Evolutionary conservation across 192 early-diverging fungal genomes (phyloP).

Genomic region (Coemansia sp.): DNA sequence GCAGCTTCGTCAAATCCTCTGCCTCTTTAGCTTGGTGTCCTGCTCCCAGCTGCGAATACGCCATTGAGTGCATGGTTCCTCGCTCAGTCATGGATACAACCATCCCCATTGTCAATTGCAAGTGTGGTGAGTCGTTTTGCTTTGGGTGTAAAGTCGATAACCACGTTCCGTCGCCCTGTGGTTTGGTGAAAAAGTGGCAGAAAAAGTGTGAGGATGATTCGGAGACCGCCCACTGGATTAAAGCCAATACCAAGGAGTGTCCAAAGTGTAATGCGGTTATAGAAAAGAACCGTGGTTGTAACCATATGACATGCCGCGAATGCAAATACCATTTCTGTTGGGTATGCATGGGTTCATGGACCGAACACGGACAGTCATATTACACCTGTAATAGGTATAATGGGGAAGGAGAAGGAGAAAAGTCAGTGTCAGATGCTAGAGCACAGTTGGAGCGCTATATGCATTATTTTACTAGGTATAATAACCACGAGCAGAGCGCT

Average conservation of each 20-base stretch:
- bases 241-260: slow-evolving; percentile 94
- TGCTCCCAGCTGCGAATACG: slow-evolving; percentile 94
- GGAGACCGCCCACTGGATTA: slow-evolving; percentile 98
- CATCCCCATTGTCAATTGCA: slow-evolving; percentile 90
- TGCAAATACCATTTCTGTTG: slow-evolving; percentile 99
- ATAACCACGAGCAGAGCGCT: slow-evolving; percentile 96
- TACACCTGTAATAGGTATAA: slow-evolving; percentile 98
- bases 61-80: slow-evolving; percentile 86
- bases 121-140: slow-evolving; percentile 82
- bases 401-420: slow-evolving; percentile 86
- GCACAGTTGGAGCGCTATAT: slow-evolving; percentile 90
- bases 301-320: slow-evolving; percentile 99
- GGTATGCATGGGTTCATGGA: slow-evolving; percentile 98
- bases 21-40: slow-evolving; percentile 89
- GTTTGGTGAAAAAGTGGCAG: slow-evolving; percentile 80
- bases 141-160: slow-evolving; percentile 86
- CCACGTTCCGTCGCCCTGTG: slow-evolving; percentile 89
- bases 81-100: slow-evolving; percentile 67
- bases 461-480: slow-evolving; percentile 97
- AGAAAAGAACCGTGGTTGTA: slow-evolving; percentile 99
- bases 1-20: slow-evolving; percentile 92
- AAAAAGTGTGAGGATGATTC: slow-evolving; percentile 98
- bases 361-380: slow-evolving; percentile 92
- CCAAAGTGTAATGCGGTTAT: slow-evolving; percentile 92
- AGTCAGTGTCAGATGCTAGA: slow-evolving; percentile 85